Conservation (phyloP, 2,329 filamentous ascomycete species). For the Amauroascus niger region DNA sequence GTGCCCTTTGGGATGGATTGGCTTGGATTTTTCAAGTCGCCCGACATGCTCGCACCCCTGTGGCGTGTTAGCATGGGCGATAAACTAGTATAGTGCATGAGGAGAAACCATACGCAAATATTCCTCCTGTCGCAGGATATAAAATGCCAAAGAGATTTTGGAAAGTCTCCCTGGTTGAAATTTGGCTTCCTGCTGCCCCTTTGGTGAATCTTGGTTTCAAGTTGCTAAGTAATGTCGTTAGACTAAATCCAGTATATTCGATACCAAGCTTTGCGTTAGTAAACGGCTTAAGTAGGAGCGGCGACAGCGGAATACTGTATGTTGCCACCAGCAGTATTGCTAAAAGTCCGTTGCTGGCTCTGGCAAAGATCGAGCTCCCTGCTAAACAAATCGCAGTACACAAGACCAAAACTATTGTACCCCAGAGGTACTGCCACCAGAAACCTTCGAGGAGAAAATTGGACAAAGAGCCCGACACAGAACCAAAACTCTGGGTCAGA, state of each 20-base stretch:
- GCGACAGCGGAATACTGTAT: conserved; percentile 73
- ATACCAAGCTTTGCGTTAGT: conserved; percentile 52
- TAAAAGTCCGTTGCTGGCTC: conserved; percentile 67
- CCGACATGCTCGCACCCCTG: conserved; percentile 78
- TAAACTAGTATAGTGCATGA: conserved; percentile 27
- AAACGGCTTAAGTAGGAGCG: conserved; percentile 59
- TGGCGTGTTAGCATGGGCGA: conserved; percentile 44
- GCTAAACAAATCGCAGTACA: conserved; percentile 70
- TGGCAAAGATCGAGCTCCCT: conserved; percentile 69
- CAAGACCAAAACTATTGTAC: conserved; percentile 58
- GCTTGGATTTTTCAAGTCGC: conserved; percentile 72
- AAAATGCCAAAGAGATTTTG: conserved; percentile 77
- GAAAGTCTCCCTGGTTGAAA: conserved; percentile 58
- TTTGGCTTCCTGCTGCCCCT: conserved; percentile 53
- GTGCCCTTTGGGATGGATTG: conserved; percentile 79
- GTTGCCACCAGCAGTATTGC: conserved; percentile 62
- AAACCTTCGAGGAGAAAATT: conserved; percentile 58
- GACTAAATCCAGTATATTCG: conserved; percentile 66
- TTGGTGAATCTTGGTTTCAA: conserved; percentile 57
- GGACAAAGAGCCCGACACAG: conserved; percentile 45
- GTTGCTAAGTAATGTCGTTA: conserved; percentile 63
- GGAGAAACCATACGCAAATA: conserved; percentile 42
- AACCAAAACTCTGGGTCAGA: conserved; percentile 63
- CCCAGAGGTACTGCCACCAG: conserved; percentile 68
- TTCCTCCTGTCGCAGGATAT: conserved; percentile 60